These are phyloP conservation scores for Eutrema heterophyllum DNA, from an alignment of 345 rosid genomes.

Conservation along the genomic window DNA sequence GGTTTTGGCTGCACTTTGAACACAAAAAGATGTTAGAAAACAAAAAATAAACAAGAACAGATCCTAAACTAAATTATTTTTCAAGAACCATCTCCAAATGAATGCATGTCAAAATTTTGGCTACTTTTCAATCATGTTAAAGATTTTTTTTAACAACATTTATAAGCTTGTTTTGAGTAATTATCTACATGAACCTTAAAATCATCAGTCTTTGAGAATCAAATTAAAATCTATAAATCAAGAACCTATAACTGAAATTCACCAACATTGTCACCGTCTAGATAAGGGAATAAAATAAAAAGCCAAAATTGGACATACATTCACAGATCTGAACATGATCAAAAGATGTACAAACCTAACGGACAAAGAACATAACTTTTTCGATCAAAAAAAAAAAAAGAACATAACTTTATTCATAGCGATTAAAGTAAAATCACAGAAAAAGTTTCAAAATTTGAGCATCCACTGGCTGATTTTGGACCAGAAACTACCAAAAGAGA, in stretches of 20 bases:
- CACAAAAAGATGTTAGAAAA: neutral
- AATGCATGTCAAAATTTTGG: no score
- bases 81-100: neutral
- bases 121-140: no score
- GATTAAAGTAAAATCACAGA: neutral
- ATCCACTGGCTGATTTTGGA: neutral
- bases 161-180: neutral
- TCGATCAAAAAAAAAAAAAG: no score
- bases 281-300: neutral
- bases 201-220: neutral
- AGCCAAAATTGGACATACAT: neutral
- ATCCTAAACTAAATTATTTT: neutral
- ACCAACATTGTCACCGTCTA: neutral
- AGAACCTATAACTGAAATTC: neutral
- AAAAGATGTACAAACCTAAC: neutral
- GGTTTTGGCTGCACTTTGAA: conserved; percentile 63
- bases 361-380: neutral
- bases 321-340: neutral
- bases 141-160: no score
- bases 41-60: neutral
- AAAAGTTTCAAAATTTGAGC: neutral
- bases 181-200: neutral
- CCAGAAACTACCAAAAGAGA: neutral
- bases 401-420: neutral
- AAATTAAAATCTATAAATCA: neutral